phyloP scores from a whole-genome alignment of 495 filamentous ascomycete species.

The Melanomma pulvis-pyrius region DNA sequence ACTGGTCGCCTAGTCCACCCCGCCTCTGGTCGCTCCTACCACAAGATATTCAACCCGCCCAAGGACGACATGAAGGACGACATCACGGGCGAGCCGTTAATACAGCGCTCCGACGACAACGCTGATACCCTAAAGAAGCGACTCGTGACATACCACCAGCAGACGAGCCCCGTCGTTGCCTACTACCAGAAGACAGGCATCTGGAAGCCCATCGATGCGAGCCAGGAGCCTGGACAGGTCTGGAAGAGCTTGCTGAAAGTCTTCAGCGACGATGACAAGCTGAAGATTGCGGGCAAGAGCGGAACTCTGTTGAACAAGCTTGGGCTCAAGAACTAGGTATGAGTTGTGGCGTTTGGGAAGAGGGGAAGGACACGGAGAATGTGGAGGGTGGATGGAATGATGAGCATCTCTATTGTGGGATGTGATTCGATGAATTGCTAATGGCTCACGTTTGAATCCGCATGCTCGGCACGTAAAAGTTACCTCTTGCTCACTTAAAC shows the following conservation, averaged over 20 bases:
- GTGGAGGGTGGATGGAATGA: not conserved
- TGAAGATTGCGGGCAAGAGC: constrained; percentile 38
- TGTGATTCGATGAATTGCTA: not conserved
- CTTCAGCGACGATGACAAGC: constrained; percentile 69
- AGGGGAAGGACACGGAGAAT: not conserved
- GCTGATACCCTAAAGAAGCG: constrained; percentile 97
- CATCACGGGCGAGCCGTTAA: constrained; percentile 91
- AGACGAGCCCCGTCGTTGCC: constrained; percentile 86
- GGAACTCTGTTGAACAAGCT: constrained; percentile 51
- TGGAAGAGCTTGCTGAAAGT: constrained; percentile 90
- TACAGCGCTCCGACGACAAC: constrained; percentile 97
- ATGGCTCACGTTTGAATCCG: constrained; percentile 20
- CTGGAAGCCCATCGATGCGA: constrained; percentile 95
- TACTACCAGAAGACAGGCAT: constrained; percentile 98
- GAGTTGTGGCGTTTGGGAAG: not conserved
- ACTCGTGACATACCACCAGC: constrained; percentile 86
- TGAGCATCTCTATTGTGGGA: not conserved
- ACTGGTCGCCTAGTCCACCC: constrained; percentile 96
- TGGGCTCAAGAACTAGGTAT: constrained; percentile 48
- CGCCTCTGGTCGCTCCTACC: constrained; percentile 92
- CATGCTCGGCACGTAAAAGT: constrained; percentile 12
- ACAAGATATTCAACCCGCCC: constrained; percentile 98
- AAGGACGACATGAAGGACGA: constrained; percentile 94
- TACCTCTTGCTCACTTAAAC: not conserved
- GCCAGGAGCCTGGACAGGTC: constrained; percentile 92